Base-by-base conservation (phyloP, 1,284 basidiomycete species). In the Serendipita sp. region DNA sequence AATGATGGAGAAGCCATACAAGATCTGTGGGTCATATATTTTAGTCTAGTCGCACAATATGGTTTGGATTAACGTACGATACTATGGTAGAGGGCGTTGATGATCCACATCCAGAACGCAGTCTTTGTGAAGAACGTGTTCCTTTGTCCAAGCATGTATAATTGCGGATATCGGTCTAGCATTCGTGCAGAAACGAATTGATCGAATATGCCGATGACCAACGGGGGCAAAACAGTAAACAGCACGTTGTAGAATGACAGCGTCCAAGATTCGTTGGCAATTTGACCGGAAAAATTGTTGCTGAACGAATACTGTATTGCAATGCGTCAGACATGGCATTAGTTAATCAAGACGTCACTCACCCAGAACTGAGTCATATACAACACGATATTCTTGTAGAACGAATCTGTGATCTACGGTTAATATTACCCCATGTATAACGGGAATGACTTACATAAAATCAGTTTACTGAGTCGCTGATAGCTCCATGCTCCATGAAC, bases 401-500 rank as follows among this genome's bases (percentile, higher is more conserved):
- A 94, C 0, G 91, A 94, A 74, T 87, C 91, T 93, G 67, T 10
- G n/a, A 15, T 6, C 13, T 41, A 30, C 47, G 3, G 35, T 43
- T 35, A 42, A 35, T n/a, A 44, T 41, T 42, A 41, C 42, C 22
- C 22, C 34, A 60, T 15, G 34, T 17, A 10, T 49, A n/a, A 50
- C 26, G 58, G 29, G 22, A 17, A 12, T 2, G 15, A 78, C 88
- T 63, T 69, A 93, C 91, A 95, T 15, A 99, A 78, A 70, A 99
- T 93, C 66, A 99, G 82, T 72, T 97, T 99, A 34, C 92, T 94
- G 66, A 99, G 72, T 26, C 96, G 82, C 65, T 92, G 87, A 73
- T 99, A 99, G 74, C 92, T 96, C 96, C 96, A 99, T 2, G 93
- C 88, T 3, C 96, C 96, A 72, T 99, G 96, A 1, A 99, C 96